Percentiles rank a stretch among this genome's conserved stretches.
Evolutionary conservation across 371 early-diverging fungal species (phyloP).

Genomic region (Mortierella sp.): DNA sequence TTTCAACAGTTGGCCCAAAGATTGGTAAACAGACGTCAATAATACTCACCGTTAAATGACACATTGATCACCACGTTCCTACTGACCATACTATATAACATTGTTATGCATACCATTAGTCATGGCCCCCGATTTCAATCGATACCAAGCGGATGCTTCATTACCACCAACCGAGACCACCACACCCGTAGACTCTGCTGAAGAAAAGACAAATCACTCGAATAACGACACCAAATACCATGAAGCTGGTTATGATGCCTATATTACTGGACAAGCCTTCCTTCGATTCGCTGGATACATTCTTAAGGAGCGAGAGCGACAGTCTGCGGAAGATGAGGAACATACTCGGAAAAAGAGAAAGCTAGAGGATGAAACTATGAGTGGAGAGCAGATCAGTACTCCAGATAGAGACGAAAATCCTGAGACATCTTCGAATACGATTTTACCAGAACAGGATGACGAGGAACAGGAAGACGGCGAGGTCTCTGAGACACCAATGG

Average conservation of each 20-base stretch:
- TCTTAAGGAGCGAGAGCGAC: constrained; percentile 53
- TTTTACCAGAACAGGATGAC: constrained; percentile 1
- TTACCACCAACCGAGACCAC: background rate
- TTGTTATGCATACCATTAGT: constrained; percentile 10
- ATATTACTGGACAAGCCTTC: constrained; percentile 77
- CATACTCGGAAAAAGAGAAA: constrained; percentile 29
- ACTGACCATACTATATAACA: no score
- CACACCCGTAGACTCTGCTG: background rate
- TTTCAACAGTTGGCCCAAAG: constrained; percentile 47
- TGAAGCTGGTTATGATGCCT: constrained; percentile 83
- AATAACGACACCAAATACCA: constrained; percentile 59
- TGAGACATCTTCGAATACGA: background rate
- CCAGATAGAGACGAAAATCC: background rate
- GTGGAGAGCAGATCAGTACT: background rate
- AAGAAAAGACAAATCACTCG: background rate
- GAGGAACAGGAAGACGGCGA: constrained; percentile 39
- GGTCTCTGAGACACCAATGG: constrained; percentile 21
- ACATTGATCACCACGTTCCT: no score
- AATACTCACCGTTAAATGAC: no score
- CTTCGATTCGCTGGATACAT: constrained; percentile 66
- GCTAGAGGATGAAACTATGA: constrained; percentile 15
- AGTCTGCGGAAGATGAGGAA: constrained; percentile 17
- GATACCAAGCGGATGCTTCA: constrained; percentile 26
- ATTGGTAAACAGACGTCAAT: constrained; percentile 56
- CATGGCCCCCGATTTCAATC: constrained; percentile 30